These are phyloP conservation scores for Saccharomyces kudriavzevii DNA, from an alignment of 805 yeast genomes.

Conservation along the genomic window DNA sequence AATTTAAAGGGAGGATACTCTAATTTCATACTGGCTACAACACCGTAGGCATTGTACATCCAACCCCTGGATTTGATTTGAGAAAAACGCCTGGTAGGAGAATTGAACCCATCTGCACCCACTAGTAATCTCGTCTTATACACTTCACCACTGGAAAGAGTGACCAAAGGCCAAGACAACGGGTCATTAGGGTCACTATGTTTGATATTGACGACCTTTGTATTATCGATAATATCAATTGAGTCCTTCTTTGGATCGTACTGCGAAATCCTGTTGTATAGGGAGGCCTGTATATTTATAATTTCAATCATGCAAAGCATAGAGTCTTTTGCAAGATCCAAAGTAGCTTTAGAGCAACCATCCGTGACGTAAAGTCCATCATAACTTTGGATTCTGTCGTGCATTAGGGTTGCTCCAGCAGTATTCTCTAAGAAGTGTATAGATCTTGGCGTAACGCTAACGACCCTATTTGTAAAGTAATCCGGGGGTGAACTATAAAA, in stretches of 20 bases:
- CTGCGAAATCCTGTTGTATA: slow-evolving; percentile 47
- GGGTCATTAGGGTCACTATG: slow-evolving; percentile 27
- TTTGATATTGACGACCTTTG: slow-evolving; percentile 55
- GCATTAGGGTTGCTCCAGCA: slow-evolving; percentile 69
- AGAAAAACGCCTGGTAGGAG: slow-evolving; percentile 81
- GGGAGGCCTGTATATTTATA: slow-evolving; percentile 69
- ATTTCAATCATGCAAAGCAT: slow-evolving; percentile 85
- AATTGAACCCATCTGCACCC: slow-evolving; percentile 94
- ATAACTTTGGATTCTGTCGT: slow-evolving; percentile 69
- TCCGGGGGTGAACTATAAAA: slow-evolving; percentile 33
- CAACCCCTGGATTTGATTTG: slow-evolving; percentile 85
- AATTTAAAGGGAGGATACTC: slow-evolving; percentile 64
- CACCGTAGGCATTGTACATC: slow-evolving; percentile 80
- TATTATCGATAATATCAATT: slow-evolving; percentile 49
- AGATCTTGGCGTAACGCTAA: slow-evolving; percentile 78
- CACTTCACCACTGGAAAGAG: slow-evolving; percentile 54
- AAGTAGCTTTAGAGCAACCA: slow-evolving; percentile 59
- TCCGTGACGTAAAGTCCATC: slow-evolving; percentile 83
- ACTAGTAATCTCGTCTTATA: slow-evolving; percentile 68
- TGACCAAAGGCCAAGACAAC: slow-evolving; percentile 69
- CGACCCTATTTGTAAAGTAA: slow-evolving; percentile 67
- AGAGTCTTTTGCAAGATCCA: slow-evolving; percentile 58
- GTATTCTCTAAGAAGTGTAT: slow-evolving; percentile 55
- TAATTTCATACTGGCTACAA: slow-evolving; percentile 80
- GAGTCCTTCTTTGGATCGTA: slow-evolving; percentile 26